Base-by-base conservation (phyloP, 2,329 filamentous ascomycete species). In the Calonectria hawksworthii region DNA sequence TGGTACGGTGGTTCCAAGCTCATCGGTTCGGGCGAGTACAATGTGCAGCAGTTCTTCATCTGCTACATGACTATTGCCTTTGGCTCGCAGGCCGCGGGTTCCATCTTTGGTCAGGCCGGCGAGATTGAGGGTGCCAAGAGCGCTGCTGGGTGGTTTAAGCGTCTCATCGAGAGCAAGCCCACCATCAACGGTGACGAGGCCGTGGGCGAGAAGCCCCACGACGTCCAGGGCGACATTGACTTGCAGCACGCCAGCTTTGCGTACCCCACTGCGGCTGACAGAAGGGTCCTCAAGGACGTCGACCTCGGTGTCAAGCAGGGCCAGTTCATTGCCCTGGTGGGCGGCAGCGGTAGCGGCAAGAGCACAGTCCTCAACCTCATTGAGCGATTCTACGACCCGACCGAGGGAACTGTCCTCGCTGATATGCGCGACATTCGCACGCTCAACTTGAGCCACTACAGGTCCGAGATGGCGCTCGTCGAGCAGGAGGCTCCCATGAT, bases 1-100 rank as follows among this genome's bases (percentile, higher is more conserved):
- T 70, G 68, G 68, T 70, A 70, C 26, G 68, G 68, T 5, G 68
- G 68, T 21, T 47, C 61, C 41, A 61, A 61, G 30, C 34, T 70
- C 44, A 70, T 70, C 28, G 51, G 56, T 18, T 70, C 59, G 28
- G 68, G 68, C 2, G 56, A 70, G 26, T 70, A 70, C n/a, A 70
- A 61, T 13, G 56, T 61, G 23, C 68, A 47, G 26, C 68, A 70
- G 34, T 70, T 70, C 68, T 70, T 64, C 21, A 47, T 50, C 26
- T 61, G 56, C 32, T 70, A 64, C 28, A 51, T 70, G 18, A 16
- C 56, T 16, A 61, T 70, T 47, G 47, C 63, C n/a, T 70, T 70
- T 54, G 59, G 56, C 8, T 36, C 56, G 6, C 56, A 70, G 51
- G 68, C 68, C 3, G 68, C 68, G 1, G 68, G 61, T 8, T 65